A percentile compares a stretch with the other conserved stretches of the same genome.
Conservation (phyloP, 441 rosid genomes). For the Pelargonium citronellum region DNA sequence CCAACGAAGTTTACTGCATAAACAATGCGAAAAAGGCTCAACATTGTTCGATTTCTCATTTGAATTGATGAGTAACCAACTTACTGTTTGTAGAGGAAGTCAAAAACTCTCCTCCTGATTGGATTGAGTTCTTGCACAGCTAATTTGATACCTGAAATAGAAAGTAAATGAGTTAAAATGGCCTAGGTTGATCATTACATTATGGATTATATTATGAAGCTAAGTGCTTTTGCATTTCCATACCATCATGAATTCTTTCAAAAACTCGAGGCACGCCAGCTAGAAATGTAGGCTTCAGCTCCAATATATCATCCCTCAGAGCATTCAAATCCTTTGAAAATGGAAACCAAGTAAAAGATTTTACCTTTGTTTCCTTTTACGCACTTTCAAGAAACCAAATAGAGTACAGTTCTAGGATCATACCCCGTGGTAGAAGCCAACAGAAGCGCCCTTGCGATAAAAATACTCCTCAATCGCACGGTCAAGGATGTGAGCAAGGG, state of each 20-base stretch:
- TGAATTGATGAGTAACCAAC: slow-evolving; percentile 14
- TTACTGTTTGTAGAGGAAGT: slow-evolving; percentile 69
- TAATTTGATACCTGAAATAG: slow-evolving; percentile 41
- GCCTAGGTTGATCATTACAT: background rate
- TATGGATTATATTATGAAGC: background rate
- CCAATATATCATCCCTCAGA: slow-evolving; percentile 72
- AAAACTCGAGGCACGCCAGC: slow-evolving; percentile 94
- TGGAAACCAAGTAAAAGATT: slow-evolving; percentile 9
- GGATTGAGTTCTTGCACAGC: slow-evolving; percentile 79
- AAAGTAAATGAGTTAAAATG: background rate
- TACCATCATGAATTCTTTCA: slow-evolving; percentile 81
- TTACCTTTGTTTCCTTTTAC: slow-evolving; percentile 1
- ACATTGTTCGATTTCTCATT: background rate
- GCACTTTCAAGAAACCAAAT: background rate
- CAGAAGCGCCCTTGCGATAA: slow-evolving; percentile 80
- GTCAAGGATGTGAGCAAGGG: slow-evolving; percentile 90
- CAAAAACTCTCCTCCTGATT: slow-evolving; percentile 47
- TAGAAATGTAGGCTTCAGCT: slow-evolving; percentile 75
- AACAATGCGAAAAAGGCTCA: slow-evolving; percentile 8
- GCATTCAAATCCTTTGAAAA: slow-evolving; percentile 64
- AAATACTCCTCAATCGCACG: slow-evolving; percentile 80
- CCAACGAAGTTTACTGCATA: slow-evolving; percentile 74
- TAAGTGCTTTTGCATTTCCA: slow-evolving; percentile 13
- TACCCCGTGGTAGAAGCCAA: slow-evolving; percentile 97
- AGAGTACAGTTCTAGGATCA: slow-evolving; percentile 15